Conservation (phyloP, 305 asterid species). For the Caryopteris hybrid region DNA sequence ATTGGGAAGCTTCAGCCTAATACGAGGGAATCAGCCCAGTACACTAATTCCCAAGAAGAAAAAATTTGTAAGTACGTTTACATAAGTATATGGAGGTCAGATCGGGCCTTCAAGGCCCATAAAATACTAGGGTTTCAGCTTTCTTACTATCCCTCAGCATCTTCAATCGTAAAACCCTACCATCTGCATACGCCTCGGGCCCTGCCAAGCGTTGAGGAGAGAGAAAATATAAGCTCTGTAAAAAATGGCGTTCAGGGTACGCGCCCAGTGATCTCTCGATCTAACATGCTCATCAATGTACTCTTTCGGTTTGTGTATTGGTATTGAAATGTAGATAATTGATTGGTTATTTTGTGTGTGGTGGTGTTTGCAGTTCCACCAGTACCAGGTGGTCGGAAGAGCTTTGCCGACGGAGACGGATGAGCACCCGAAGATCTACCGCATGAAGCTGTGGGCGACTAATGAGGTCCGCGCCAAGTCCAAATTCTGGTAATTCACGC, state of each 20-base stretch:
- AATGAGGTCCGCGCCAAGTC: constrained; percentile 90
- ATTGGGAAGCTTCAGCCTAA: too few relatives aligned
- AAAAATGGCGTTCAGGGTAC: constrained; percentile 56
- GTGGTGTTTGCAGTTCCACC: constrained; percentile 59
- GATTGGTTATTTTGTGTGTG: neutral
- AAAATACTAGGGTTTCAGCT: constrained; percentile 17
- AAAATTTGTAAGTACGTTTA: too few relatives aligned
- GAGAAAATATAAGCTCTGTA: neutral
- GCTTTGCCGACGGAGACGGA: constrained; percentile 78
- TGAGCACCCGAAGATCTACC: constrained; percentile 78
- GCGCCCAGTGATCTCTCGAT: neutral
- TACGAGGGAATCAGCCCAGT: too few relatives aligned
- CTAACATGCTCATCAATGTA: neutral
- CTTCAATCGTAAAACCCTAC: constrained; percentile 6
- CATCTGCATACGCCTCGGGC: neutral
- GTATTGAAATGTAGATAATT: neutral
- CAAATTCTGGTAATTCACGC: constrained; percentile 54
- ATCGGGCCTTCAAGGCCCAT: neutral
- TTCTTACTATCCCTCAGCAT: neutral
- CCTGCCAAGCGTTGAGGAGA: neutral
- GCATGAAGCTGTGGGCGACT: constrained; percentile 92
- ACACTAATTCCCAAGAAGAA: too few relatives aligned
- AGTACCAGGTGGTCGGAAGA: constrained; percentile 88
- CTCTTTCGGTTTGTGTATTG: neutral
- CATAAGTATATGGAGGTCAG: neutral